Percentiles rank a stretch among this genome's conserved stretches.
Conservation (phyloP, 768 basidiomycete species). For the Hygrocybe punicea region DNA sequence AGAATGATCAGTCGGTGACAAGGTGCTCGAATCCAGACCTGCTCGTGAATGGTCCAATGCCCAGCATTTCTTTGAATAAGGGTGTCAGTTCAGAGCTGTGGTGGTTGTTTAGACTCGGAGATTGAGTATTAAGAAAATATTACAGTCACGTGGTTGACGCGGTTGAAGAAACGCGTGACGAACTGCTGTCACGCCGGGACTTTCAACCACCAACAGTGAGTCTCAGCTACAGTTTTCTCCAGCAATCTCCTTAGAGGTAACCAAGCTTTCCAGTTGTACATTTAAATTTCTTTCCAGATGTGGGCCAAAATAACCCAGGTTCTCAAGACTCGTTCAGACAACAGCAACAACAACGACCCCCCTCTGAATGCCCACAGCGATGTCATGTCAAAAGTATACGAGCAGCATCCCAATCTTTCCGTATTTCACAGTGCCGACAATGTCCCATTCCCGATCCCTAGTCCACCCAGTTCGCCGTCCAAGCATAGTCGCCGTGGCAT, state of each 20-base stretch:
- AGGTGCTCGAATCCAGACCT: no score
- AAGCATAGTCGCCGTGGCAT: slow-evolving; percentile 44
- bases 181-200: no score
- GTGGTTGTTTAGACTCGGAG: no score
- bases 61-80: no score
- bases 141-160: background rate
- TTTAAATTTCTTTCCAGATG: slow-evolving; percentile 33
- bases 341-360: slow-evolving; percentile 24
- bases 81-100: no score
- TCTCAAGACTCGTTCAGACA: slow-evolving; percentile 41
- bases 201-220: no score
- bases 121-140: no score
- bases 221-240: background rate
- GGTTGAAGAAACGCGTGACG: background rate
- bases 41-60: no score
- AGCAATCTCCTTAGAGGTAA: background rate
- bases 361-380: slow-evolving; percentile 35
- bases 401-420: slow-evolving; percentile 62
- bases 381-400: slow-evolving; percentile 50
- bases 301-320: slow-evolving; percentile 62
- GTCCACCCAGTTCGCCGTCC: slow-evolving; percentile 51
- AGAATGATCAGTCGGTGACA: no score
- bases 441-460: slow-evolving; percentile 26
- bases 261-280: background rate
- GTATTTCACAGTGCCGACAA: slow-evolving; percentile 46